A percentile compares a stretch with the other conserved stretches of the same genome.
Conservation (phyloP, 177 flowering plant genomes). For the Tripterygium wilfordii region DNA sequence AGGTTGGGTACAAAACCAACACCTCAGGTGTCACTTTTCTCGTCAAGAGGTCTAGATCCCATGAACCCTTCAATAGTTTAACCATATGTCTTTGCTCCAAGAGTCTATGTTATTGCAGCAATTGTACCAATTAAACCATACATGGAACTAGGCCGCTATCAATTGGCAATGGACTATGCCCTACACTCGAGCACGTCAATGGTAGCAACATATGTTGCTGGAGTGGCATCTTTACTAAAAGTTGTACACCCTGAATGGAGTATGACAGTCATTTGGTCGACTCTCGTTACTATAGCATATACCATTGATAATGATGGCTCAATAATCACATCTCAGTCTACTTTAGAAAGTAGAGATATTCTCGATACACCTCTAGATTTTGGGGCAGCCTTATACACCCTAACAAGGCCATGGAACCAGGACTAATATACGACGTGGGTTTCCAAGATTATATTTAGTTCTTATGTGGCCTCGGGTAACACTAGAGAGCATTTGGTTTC, state of each 20-base stretch:
- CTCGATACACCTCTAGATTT: conserved; percentile 25
- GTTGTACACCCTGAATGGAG: conserved; percentile 22
- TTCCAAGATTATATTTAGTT: conserved; percentile 19
- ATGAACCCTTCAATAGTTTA: conserved; percentile 15
- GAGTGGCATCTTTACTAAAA: conserved; percentile 21
- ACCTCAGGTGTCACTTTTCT: conserved; percentile 26
- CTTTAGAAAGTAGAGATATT: too few species aligned
- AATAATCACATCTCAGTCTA: too few species aligned
- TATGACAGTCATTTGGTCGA: conserved; percentile 26
- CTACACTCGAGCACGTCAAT: conserved; percentile 26
- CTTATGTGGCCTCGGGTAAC: conserved; percentile 22
- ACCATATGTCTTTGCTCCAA: conserved; percentile 25
- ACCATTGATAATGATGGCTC: conserved; percentile 10
- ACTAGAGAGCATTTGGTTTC: conserved; percentile 20
- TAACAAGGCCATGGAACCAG: too few species aligned
- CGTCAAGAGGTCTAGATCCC: conserved; percentile 21
- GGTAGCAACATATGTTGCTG: conserved; percentile 26
- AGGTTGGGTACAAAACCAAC: conserved; percentile 20
- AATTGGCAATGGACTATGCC: conserved; percentile 16
- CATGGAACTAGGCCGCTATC: conserved; percentile 1
- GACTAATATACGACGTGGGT: conserved; percentile 23
- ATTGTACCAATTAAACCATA: conserved; percentile 11
- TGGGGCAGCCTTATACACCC: conserved; percentile 30
- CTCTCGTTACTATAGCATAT: conserved; percentile 25
- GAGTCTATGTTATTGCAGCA: conserved; percentile 25